Base-by-base conservation (phyloP, 2,329 filamentous ascomycete genomes). In the Dryadomyces quercivorus region DNA sequence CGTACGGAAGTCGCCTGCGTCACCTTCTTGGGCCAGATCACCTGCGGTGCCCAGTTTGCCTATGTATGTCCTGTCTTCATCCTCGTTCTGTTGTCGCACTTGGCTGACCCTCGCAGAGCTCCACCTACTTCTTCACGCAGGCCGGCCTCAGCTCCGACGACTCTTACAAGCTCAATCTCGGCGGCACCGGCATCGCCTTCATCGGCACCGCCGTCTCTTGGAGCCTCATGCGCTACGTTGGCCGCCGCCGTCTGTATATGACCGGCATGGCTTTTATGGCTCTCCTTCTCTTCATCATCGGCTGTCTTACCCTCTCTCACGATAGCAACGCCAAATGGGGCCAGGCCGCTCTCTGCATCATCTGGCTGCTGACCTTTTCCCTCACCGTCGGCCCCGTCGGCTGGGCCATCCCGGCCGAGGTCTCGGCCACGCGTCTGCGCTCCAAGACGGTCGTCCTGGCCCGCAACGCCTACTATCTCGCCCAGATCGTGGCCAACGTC, bases 391-490 rank as follows among this genome's bases (percentile, higher is more conserved):
- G 75, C 0, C 74, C 74, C 3, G 65, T 75, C 15, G 67, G 69
- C 18, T 77, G 72, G 58, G 66, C 69, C 38, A 67, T 77, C 59
- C 75, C 74, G 5, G 65, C 73, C 1, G 75, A 78, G 58, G 71
- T 70, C 5, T 73, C 72, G 0, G 73, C 74, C 0, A 69, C 71
- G 2, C 70, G 73, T 10, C 70, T 77, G 10, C 67, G 71, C 36
- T 65, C 69, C 21, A 69, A 75, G 56, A 74, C 73, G 1, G 69
- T 76, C 5, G 70, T 72, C 8, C 63, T 77, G 16, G 68, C 72
- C 0, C 67, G 74, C 16, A 68, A 65, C 50, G 58, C 67, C 7
- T 76, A 75, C 64, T 71, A 76, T 52, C 58, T 75, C 15, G 58
- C 63, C 58, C 70, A 70, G 57, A 72, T 77, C 51, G 61, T 72